These are phyloP conservation scores for Tulasnella sp. DNA, from an alignment of 768 basidiomycete genomes.

Conservation along the genomic window DNA sequence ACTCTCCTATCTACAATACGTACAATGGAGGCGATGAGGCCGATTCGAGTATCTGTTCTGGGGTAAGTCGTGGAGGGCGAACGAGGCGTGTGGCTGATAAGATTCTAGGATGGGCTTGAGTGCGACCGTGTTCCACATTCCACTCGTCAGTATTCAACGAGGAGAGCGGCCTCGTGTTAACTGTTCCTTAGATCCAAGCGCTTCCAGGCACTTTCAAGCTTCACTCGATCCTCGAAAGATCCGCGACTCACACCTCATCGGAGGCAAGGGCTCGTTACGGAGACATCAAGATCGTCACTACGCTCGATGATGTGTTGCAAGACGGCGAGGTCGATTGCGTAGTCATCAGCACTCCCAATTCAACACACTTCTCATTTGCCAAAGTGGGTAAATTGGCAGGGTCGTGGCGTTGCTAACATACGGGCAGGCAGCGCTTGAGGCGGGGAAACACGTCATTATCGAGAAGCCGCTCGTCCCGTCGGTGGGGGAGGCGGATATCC, in stretches of 20 bases:
- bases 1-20: too few relatives aligned
- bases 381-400: slow-evolving; percentile 16
- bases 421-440: slow-evolving; percentile 14
- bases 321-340: slow-evolving; percentile 24
- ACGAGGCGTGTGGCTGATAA: background rate
- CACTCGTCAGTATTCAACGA: slow-evolving; percentile 26
- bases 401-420: background rate
- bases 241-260: slow-evolving; percentile 20
- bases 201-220: slow-evolving; percentile 21
- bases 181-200: slow-evolving; percentile 1
- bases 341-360: slow-evolving; percentile 23
- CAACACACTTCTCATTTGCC: slow-evolving; percentile 22
- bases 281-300: slow-evolving; percentile 25
- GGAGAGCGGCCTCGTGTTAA: background rate
- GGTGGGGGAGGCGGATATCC: slow-evolving; percentile 20
- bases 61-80: background rate
- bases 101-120: slow-evolving; percentile 16
- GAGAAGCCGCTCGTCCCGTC: slow-evolving; percentile 25
- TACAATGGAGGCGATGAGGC: background rate
- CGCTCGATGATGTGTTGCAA: slow-evolving; percentile 22
- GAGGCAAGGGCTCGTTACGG: slow-evolving; percentile 24
- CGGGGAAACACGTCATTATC: slow-evolving; percentile 23
- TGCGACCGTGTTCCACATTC: slow-evolving; percentile 29
- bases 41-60: slow-evolving; percentile 7
- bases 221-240: slow-evolving; percentile 25